Percentiles rank a stretch among this genome's conserved stretches.
Evolutionary conservation across 1,139 yeast species (phyloP).

Genomic region (Pichia sp.): DNA sequence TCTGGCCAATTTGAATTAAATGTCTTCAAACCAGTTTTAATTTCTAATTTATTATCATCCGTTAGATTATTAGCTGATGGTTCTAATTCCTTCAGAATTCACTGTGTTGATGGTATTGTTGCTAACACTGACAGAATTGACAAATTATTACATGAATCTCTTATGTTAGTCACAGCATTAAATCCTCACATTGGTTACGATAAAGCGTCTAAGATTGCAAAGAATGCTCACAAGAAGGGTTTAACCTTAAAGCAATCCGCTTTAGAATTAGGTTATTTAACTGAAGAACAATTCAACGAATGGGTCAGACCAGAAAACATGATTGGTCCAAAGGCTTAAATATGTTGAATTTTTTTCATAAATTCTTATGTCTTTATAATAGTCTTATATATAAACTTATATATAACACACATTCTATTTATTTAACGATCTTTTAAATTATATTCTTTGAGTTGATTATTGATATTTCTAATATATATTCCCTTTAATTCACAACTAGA

Average conservation of each 20-base stretch:
- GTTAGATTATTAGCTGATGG: conserved; percentile 88
- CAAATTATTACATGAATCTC: conserved; percentile 84
- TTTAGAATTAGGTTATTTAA: conserved; percentile 78
- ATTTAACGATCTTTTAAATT: neutral
- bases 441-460: no score
- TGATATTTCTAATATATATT: no score
- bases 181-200: conserved; percentile 99
- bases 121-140: conserved; percentile 86
- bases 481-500: no score
- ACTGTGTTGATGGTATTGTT: conserved; percentile 90
- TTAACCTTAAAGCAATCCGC: conserved; percentile 92
- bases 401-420: neutral
- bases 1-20: conserved; percentile 97
- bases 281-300: conserved; percentile 80
- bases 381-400: neutral
- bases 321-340: conserved; percentile 75
- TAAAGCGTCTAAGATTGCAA: conserved; percentile 93
- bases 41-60: conserved; percentile 80
- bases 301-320: conserved; percentile 98
- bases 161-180: conserved; percentile 96
- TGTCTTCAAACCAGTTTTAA: conserved; percentile 96
- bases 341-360: neutral
- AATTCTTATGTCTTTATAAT: neutral
- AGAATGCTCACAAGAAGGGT: conserved; percentile 97
- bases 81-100: conserved; percentile 75